phyloP scores from a whole-genome alignment of 306 rosid genomes.

The apple (Malus domestica) region DNA sequence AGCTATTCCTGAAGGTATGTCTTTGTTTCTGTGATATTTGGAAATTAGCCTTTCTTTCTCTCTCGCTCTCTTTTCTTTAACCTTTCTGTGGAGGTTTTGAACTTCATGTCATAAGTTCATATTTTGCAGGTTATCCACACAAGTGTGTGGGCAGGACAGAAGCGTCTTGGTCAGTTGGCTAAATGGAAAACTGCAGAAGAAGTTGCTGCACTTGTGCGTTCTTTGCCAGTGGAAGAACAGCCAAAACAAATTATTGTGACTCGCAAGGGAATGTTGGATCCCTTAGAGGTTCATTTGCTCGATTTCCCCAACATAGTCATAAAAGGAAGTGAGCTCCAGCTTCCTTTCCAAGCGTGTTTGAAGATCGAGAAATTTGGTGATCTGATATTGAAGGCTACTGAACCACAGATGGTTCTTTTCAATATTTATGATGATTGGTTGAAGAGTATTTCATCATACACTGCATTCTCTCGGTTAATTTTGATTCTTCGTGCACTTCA shows the following conservation, averaged over 20 bases:
- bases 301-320: conserved; percentile 97
- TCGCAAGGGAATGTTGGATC: conserved; percentile 99
- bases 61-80: not conserved
- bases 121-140: conserved; percentile 88
- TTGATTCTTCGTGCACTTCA: conserved; percentile 93
- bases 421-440: conserved; percentile 98
- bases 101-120: conserved; percentile 2
- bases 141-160: conserved; percentile 99
- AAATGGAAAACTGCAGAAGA: conserved; percentile 99
- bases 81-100: not conserved
- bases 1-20: conserved; percentile 81
- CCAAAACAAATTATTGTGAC: conserved; percentile 98
- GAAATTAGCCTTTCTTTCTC: not conserved
- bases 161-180: conserved; percentile 99
- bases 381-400: conserved; percentile 96
- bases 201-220: conserved; percentile 98
- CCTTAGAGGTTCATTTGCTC: conserved; percentile 89
- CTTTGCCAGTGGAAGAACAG: conserved; percentile 96
- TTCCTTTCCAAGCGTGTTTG: conserved; percentile 98
- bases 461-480: conserved; percentile 96
- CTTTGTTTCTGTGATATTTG: conserved; percentile 1
- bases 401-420: conserved; percentile 98
- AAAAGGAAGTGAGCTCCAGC: conserved; percentile 98
- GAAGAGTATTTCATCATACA: conserved; percentile 95
- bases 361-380: conserved; percentile 98